Conservation (phyloP, 192 early-diverging fungal genomes). For the Chytriomyces confervae region DNA sequence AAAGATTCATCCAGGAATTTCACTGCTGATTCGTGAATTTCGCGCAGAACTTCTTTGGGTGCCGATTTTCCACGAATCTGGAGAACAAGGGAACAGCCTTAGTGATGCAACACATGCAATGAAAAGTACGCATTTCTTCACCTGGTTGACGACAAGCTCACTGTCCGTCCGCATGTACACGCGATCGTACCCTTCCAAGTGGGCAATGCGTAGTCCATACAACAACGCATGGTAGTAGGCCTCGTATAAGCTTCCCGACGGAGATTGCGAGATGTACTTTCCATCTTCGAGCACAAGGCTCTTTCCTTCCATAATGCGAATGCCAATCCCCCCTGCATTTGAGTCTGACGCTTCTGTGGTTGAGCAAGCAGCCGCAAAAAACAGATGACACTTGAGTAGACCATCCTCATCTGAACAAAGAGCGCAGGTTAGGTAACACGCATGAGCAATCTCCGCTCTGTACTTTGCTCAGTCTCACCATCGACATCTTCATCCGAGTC, state of each 20-base stretch:
- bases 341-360: background rate
- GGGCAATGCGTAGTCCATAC: background rate
- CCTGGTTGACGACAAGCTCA: constrained; percentile 1
- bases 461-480: background rate
- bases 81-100: background rate
- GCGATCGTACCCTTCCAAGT: constrained; percentile 8
- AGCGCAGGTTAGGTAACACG: background rate
- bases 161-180: constrained; percentile 15
- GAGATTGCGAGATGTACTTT: background rate
- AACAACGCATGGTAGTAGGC: constrained; percentile 12
- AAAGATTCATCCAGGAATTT: constrained; percentile 11
- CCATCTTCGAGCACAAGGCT: background rate
- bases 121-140: background rate
- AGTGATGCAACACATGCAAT: background rate
- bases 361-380: constrained; percentile 3
- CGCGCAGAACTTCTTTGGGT: background rate
- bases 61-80: background rate
- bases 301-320: constrained; percentile 8
- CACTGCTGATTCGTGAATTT: background rate
- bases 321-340: background rate
- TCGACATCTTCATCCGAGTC: constrained; percentile 23
- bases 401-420: constrained; percentile 5
- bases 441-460: background rate
- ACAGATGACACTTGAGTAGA: constrained; percentile 9
- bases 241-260: background rate